Conservation (phyloP, 2,329 filamentous ascomycete genomes). For the Fusarium ambrosium region DNA sequence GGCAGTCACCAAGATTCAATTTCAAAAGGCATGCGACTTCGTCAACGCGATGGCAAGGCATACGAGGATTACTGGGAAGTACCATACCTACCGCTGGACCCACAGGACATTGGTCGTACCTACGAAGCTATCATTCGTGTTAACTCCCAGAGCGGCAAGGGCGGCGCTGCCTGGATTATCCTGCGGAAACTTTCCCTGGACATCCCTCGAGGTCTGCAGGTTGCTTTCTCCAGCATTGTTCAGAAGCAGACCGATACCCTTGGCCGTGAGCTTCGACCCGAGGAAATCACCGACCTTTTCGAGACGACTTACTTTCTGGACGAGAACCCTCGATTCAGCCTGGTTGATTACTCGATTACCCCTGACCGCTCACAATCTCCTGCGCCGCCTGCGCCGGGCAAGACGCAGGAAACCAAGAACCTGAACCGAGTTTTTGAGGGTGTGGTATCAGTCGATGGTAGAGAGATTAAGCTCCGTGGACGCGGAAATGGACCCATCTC, state of each 20-base stretch:
- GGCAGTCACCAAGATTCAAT: neutral
- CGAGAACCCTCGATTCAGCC: conserved; percentile 4
- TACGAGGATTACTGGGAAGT: neutral
- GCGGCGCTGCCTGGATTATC: neutral
- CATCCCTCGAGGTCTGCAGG: neutral
- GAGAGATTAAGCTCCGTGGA: conserved; percentile 82
- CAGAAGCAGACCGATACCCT: neutral
- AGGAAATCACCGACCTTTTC: neutral
- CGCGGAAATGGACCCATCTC: conserved; percentile 92
- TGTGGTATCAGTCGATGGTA: conserved; percentile 83
- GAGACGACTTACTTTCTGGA: neutral
- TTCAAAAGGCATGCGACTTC: too few relatives aligned
- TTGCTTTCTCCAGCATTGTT: neutral
- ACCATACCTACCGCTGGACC: neutral
- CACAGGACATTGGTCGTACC: neutral
- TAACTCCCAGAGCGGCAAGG: neutral
- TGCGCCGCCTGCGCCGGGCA: neutral
- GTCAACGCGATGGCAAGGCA: too few relatives aligned
- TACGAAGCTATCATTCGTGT: neutral
- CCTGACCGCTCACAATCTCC: conserved; percentile 11
- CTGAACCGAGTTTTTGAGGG: conserved; percentile 81
- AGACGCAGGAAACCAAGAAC: conserved; percentile 6
- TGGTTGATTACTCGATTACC: conserved; percentile 3
- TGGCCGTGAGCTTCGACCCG: neutral
- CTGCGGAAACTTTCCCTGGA: neutral